Base-by-base conservation (phyloP, 495 filamentous ascomycete species). In the Evansstolkia leycettana region DNA sequence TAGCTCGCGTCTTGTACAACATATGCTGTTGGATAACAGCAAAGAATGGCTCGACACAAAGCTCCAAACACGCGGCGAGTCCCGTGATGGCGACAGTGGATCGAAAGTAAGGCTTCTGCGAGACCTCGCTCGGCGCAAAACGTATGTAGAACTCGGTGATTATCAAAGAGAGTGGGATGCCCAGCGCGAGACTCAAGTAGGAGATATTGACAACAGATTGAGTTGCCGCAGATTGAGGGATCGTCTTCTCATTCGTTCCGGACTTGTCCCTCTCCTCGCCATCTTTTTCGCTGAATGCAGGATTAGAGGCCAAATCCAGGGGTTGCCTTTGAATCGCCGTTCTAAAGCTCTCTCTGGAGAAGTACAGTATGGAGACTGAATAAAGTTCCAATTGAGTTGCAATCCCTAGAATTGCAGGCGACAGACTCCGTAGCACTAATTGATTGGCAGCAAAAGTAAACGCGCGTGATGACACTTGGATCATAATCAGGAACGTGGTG, bases 381-480 rank as follows among this genome's bases (percentile, higher is more conserved):
- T 82, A 94, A 1, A 96, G 73, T 41, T 99, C 90, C 3, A 96
- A 71, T 52, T 94, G 92, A 2, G 85, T 75, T 1, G 87, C 82
- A 17, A 90, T 67, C 3, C 87, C 90, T 1, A 96, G 69, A 0
- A 87, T 65, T 28, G 80, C 70, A 0, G 90, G 88, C 0, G 86
- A 89, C 14, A 96, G 62, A 47, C 77, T 85, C 25, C 87, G 84
- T 3, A 99, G 65, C 8, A 95, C 75, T 31, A 90, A 35, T 55
- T 96, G 87, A 64, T 96, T 96, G 37, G 88, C 76, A 29, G 73
- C 55, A 57, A 99, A 99, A 17, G 90, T 95, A 40, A 94, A 62
- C 28, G 80, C 73, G 32, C 89, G 80, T 10, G 87, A 94, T 24
- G 62, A 61, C 45, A 96, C 63, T 55, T 94, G 89, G 13, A 94